Conservation (phyloP, 805 yeast genomes). For the Metschnikowia lochheadii region DNA sequence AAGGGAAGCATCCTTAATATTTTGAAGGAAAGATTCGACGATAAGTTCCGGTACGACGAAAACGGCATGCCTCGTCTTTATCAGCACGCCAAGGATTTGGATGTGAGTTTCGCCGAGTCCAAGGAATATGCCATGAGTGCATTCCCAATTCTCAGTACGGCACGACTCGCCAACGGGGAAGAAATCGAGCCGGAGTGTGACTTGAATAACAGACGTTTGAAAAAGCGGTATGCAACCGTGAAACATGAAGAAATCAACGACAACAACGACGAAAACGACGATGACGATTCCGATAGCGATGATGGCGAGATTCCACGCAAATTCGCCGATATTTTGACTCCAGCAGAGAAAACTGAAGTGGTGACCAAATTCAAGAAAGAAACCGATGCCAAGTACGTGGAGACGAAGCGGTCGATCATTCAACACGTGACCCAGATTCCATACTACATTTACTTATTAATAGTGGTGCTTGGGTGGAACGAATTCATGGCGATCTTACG, state of each 20-base stretch:
- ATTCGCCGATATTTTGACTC: constrained; percentile 56
- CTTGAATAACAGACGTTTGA: constrained; percentile 28
- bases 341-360: constrained; percentile 54
- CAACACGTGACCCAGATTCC: constrained; percentile 80
- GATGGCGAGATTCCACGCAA: constrained; percentile 23
- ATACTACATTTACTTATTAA: constrained; percentile 66
- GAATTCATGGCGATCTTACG: constrained; percentile 85
- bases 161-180: constrained; percentile 47
- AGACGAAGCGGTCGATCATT: constrained; percentile 82
- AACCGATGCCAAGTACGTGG: constrained; percentile 75
- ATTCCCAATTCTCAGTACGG: constrained; percentile 57
- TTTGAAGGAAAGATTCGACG: constrained; percentile 78
- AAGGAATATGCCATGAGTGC: constrained; percentile 52
- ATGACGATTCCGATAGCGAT: constrained; percentile 18
- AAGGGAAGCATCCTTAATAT: constrained; percentile 64
- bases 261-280: constrained; percentile 15
- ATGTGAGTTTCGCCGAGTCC: constrained; percentile 57
- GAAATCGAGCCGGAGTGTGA: constrained; percentile 60
- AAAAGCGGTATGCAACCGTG: constrained; percentile 24
- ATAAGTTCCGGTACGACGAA: constrained; percentile 74
- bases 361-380: constrained; percentile 62
- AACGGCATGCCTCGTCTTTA: constrained; percentile 80
- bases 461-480: constrained; percentile 88
- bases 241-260: constrained; percentile 33
- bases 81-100: constrained; percentile 71